Evolutionary conservation across 768 basidiomycete genomes (phyloP).

Genomic region (Psilocybe cubensis): DNA sequence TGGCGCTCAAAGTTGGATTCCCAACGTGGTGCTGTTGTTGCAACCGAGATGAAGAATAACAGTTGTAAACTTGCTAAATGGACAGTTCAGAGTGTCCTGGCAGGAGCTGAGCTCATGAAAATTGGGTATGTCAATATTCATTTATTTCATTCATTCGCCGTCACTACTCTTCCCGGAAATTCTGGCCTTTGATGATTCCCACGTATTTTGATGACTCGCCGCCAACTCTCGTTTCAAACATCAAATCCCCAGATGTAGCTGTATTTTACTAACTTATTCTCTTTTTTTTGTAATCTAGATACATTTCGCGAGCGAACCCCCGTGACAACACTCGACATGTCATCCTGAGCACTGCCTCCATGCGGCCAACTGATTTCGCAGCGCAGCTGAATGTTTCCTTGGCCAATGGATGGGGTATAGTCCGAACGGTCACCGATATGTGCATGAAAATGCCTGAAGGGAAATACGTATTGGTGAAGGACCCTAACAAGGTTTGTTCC

Average conservation of each 20-base stretch:
- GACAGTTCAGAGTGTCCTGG: constrained; percentile 93
- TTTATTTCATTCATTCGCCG: constrained; percentile 13
- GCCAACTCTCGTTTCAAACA: constrained; percentile 4
- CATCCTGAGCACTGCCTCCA: constrained; percentile 91
- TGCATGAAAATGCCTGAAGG: constrained; percentile 98
- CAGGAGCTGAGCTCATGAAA: constrained; percentile 96
- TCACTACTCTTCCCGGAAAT: not conserved
- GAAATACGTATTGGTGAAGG: constrained; percentile 96
- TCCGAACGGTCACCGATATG: constrained; percentile 91
- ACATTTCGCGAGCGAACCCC: constrained; percentile 92
- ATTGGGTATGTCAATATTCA: constrained; percentile 67
- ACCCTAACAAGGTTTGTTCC: constrained; percentile 88
- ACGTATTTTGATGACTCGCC: not conserved
- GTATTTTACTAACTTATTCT: constrained; percentile 18
- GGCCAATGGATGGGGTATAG: constrained; percentile 98
- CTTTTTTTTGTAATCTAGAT: constrained; percentile 50
- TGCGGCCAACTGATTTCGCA: constrained; percentile 95
- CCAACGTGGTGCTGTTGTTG: constrained; percentile 96
- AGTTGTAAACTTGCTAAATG: constrained; percentile 96
- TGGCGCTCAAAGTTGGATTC: constrained; percentile 98
- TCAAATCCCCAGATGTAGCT: not conserved
- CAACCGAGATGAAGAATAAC: constrained; percentile 99
- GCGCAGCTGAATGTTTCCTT: constrained; percentile 93
- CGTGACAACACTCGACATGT: constrained; percentile 96
- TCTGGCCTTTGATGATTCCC: not conserved